Evolutionary conservation across 2,329 filamentous ascomycete genomes (phyloP), one percentile per base, ranked within the genome.

Genomic region (Sarocladium strictum): DNA sequence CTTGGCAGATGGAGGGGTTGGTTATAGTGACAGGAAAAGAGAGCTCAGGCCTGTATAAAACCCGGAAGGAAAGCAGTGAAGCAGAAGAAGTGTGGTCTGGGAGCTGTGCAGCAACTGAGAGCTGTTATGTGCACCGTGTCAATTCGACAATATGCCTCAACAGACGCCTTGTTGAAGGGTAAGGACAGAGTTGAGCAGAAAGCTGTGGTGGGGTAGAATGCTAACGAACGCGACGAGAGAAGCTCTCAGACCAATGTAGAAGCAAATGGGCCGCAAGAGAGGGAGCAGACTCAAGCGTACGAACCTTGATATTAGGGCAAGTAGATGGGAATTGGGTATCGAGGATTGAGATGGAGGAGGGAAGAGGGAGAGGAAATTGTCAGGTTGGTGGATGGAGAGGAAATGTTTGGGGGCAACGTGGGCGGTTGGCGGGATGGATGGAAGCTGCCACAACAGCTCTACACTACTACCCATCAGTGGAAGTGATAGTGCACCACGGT

Each of bases 291-390:
- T 12, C 21, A 15, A 29, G 24, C 27, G 3, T 4, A 47, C 43
- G 27, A 4, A 47, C 43, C 12, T 47, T 26, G 43, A 15, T 26
- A 47, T 47, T 26, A 47, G 24, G 23, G 12, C 6, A 27, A 47
- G 3, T 47, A 12, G 17, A 47, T 47, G 21, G 43, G 24, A 23
- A 21, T 35, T 32, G 49, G 35, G 50, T 50, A 55, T 47, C 29
- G 37, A 37, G 27, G 40, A 32, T 21, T 47, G 52, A 47, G 33
- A 50, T 47, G 51, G 43, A 47, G 41, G 50, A 47, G 52, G 53
- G 53, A 55, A 51, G 43, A 52, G 40, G 26, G 51, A 56, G 52
- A 53, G 53, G 53, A 50, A 32, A 53, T 53, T 43, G 19, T 23
- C 47, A 51, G 47, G 47, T 51, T 29, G 27, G 47, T 33, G 47